phyloP scores from a whole-genome alignment of 495 filamentous ascomycete species.

The Trichoderma gamsii region DNA sequence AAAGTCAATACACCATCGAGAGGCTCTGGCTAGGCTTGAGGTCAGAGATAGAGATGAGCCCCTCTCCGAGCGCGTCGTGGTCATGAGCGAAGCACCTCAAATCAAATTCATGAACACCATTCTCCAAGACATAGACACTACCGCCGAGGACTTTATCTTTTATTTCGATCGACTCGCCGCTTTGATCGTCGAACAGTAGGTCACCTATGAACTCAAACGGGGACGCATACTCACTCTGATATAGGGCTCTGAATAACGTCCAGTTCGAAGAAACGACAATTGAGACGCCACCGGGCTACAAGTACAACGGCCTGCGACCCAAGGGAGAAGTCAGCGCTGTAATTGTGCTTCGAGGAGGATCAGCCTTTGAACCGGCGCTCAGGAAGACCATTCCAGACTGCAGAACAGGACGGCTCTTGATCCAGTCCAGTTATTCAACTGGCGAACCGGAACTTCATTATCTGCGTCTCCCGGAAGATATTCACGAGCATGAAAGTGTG shows the following conservation, averaged over 20 bases:
- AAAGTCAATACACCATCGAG: slow-evolving; percentile 78
- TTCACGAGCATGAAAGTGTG: slow-evolving; percentile 67
- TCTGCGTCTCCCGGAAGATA: slow-evolving; percentile 63
- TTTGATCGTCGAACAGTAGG: slow-evolving; percentile 76
- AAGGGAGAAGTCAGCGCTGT: slow-evolving; percentile 77
- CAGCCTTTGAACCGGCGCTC: slow-evolving; percentile 79
- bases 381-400: slow-evolving; percentile 88
- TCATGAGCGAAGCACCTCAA: slow-evolving; percentile 70
- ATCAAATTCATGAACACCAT: slow-evolving; percentile 84
- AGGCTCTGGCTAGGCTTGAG: slow-evolving; percentile 67
- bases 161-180: slow-evolving; percentile 85
- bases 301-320: slow-evolving; percentile 61
- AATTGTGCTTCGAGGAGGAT: slow-evolving; percentile 79
- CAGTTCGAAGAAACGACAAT: slow-evolving; percentile 56
- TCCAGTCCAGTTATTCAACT: slow-evolving; percentile 78
- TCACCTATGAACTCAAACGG: neutral
- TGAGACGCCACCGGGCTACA: slow-evolving; percentile 58
- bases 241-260: slow-evolving; percentile 65
- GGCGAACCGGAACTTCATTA: slow-evolving; percentile 92
- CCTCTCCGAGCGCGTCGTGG: slow-evolving; percentile 62
- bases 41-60: slow-evolving; percentile 59
- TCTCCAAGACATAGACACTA: slow-evolving; percentile 71
- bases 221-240: slow-evolving; percentile 19
- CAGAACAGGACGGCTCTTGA: slow-evolving; percentile 78
- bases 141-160: slow-evolving; percentile 89